These are phyloP conservation scores for Leccinum pellstonianum DNA, from an alignment of 768 basidiomycete genomes.

Conservation along the genomic window DNA sequence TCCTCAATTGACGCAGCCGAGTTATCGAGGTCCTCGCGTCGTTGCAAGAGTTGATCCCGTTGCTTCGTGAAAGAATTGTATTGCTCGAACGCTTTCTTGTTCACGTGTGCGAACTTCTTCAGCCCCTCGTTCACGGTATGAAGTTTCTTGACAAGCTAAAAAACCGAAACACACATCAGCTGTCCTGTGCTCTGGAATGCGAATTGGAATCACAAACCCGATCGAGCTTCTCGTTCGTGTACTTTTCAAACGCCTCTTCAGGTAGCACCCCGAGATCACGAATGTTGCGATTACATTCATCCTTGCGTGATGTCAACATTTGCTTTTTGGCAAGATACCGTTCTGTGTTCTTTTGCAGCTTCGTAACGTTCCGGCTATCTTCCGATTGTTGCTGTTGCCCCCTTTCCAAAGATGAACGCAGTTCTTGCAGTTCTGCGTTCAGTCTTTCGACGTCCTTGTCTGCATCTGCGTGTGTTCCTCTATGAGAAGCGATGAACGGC, in stretches of 20 bases:
- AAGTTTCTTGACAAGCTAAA: conserved; percentile 88
- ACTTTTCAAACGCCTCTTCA: conserved; percentile 96
- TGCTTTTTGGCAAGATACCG: conserved; percentile 91
- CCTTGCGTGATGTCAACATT: conserved; percentile 79
- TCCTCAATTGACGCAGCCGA: conserved; percentile 89
- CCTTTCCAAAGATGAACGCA: conserved; percentile 64
- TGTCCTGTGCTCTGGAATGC: not conserved
- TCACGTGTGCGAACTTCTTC: conserved; percentile 97
- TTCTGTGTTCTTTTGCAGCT: conserved; percentile 93
- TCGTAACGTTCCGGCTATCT: conserved; percentile 82
- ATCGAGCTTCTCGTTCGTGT: conserved; percentile 84
- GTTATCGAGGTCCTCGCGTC: conserved; percentile 88
- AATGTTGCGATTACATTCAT: conserved; percentile 94
- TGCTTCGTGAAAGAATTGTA: conserved; percentile 98
- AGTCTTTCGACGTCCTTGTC: conserved; percentile 73
- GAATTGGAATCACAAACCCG: conserved; percentile 50
- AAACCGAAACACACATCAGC: conserved; percentile 7
- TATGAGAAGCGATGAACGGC: not conserved
- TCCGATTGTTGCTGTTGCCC: conserved; percentile 82
- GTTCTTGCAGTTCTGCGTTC: conserved; percentile 62
- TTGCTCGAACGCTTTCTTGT: conserved; percentile 99
- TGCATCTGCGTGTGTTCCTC: conserved; percentile 43
- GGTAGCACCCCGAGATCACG: conserved; percentile 95
- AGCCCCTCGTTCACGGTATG: conserved; percentile 88
- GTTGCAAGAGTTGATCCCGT: conserved; percentile 82